These are phyloP conservation scores for Ehretia macrophylla DNA, from an alignment of 257 asterid genomes.

Conservation along the genomic window DNA sequence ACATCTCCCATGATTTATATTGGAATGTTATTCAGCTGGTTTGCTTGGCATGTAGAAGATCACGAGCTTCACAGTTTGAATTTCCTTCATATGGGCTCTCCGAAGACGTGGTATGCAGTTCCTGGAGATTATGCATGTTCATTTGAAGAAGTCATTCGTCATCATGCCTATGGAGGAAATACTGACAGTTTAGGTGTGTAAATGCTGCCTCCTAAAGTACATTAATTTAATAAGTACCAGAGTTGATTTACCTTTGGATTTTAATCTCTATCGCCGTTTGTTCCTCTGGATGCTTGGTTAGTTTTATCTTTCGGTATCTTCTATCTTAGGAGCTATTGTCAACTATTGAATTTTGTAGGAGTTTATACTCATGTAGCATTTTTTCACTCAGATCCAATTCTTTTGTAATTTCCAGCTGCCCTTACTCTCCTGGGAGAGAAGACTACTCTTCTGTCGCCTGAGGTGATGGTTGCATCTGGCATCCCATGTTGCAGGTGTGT, in stretches of 20 bases:
- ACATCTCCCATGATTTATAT: slow-evolving; percentile 97
- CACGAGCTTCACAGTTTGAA: slow-evolving; percentile 99
- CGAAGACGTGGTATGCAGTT: slow-evolving; percentile 97
- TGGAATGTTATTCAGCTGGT: slow-evolving; percentile 99
- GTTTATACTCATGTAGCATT: slow-evolving; percentile 15
- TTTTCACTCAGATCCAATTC: slow-evolving; percentile 29
- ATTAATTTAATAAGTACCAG: no score
- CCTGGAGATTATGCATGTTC: slow-evolving; percentile 83
- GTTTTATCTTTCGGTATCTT: no score
- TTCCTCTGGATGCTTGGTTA: no score
- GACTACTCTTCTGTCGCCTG: slow-evolving; percentile 93
- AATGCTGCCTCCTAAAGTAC: slow-evolving; percentile 3
- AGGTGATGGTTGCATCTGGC: slow-evolving; percentile 65
- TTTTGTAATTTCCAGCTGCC: slow-evolving; percentile 66
- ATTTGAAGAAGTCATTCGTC: slow-evolving; percentile 85
- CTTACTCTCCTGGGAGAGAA: slow-evolving; percentile 87
- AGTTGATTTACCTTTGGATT: no score
- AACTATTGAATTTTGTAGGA: slow-evolving; percentile 6
- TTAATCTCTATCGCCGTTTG: no score
- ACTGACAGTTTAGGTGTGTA: slow-evolving; percentile 70
- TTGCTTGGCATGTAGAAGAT: slow-evolving; percentile 99
- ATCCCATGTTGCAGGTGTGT: slow-evolving; percentile 97
- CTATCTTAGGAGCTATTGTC: neutral
- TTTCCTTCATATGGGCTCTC: slow-evolving; percentile 90
- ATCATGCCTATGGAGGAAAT: slow-evolving; percentile 61